Percentiles rank a stretch among this genome's conserved stretches.
phyloP scores from a whole-genome alignment of 176 grass and related monocot genomes.

The Aegilops umbellulata region DNA sequence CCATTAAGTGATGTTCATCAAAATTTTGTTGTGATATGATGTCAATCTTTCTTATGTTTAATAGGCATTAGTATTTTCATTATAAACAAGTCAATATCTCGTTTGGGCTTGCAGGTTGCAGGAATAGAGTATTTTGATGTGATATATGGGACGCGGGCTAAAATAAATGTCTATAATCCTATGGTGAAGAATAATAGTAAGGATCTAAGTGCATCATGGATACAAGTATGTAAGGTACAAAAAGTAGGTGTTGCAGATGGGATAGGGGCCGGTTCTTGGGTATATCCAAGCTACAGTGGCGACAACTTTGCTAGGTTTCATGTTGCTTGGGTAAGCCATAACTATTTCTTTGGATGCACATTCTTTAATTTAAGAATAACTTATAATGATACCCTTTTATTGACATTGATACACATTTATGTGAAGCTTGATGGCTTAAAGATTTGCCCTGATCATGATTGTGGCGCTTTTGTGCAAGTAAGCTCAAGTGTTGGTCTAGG shows the following conservation, averaged over 20 bases:
- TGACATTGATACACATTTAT: background rate
- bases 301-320: constrained; percentile 7
- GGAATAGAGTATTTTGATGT: background rate
- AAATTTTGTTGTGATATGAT: background rate
- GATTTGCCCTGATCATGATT: background rate
- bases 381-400: background rate
- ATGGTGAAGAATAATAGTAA: background rate
- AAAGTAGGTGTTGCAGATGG: background rate
- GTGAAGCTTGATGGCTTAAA: background rate
- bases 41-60: background rate
- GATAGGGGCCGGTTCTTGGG: background rate
- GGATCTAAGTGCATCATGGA: background rate
- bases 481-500: background rate
- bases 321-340: constrained; percentile 14
- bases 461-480: constrained; percentile 36
- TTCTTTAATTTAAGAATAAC: background rate
- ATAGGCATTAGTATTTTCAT: background rate
- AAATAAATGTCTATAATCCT: background rate
- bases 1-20: background rate
- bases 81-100: background rate
- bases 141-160: background rate
- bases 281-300: constrained; percentile 11
- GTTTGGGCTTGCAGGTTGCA: background rate
- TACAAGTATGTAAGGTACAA: background rate
- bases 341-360: background rate